A percentile compares a stretch with the other conserved stretches of the same genome.
Evolutionary conservation across 1,284 basidiomycete genomes (phyloP).

Genomic region (Cutaneotrichosporon cyanovorans): DNA sequence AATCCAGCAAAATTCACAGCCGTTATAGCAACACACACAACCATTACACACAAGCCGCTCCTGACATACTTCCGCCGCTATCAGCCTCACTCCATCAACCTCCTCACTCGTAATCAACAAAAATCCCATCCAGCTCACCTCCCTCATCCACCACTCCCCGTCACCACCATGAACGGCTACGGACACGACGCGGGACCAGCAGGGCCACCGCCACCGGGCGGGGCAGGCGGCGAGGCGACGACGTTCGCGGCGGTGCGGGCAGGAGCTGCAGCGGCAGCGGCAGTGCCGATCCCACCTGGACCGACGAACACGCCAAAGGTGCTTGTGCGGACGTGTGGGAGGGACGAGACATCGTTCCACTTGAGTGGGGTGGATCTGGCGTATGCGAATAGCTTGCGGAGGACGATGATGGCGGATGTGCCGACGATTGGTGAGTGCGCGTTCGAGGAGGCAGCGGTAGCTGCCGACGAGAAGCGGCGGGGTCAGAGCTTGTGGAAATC

Average conservation of each 20-base stretch:
- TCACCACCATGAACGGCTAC: conserved; percentile 7
- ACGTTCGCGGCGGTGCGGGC: too few species aligned
- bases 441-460: too few species aligned
- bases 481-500: background rate
- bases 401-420: conserved; percentile 91
- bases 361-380: conserved; percentile 88
- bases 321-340: conserved; percentile 51
- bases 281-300: conserved; percentile 24
- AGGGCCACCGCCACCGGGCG: too few species aligned
- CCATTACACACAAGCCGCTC: too few species aligned
- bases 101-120: too few species aligned
- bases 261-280: background rate
- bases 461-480: too few species aligned
- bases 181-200: background rate
- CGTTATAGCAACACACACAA: too few species aligned
- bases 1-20: too few species aligned
- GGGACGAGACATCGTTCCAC: conserved; percentile 76
- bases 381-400: conserved; percentile 81
- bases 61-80: too few species aligned
- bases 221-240: too few species aligned
- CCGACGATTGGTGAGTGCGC: conserved; percentile 83
- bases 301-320: conserved; percentile 38
- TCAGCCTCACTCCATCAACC: too few species aligned
- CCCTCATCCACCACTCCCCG: background rate
- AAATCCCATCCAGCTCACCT: background rate